Evolutionary conservation across 108 stramenopile species (phyloP).

Genomic region (Skeletonema grethae): DNA sequence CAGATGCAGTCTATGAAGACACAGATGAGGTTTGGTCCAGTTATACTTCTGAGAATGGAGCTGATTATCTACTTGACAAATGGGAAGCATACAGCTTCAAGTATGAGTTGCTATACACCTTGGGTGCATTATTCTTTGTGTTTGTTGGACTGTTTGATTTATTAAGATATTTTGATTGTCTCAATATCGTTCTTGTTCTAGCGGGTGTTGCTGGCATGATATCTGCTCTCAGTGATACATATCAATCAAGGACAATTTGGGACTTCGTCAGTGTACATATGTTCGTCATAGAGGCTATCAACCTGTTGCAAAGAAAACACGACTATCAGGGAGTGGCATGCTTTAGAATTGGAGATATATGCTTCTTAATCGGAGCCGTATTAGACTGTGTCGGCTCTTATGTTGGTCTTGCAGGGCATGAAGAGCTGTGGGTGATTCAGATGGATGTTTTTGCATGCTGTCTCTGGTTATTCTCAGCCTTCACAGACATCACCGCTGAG

Average conservation of each 20-base stretch:
- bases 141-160: conserved; percentile 12
- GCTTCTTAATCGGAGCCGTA: conserved; percentile 7
- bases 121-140: conserved; percentile 14
- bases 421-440: conserved; percentile 1
- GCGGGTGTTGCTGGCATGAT: conserved; percentile 20
- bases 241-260: not conserved
- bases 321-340: not conserved
- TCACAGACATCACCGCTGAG: conserved; percentile 15
- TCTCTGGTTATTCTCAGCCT: conserved; percentile 12
- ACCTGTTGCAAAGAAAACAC: conserved; percentile 5
- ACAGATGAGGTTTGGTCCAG: conserved; percentile 4
- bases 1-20: conserved; percentile 11
- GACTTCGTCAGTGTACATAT: conserved; percentile 17
- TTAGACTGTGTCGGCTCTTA: conserved; percentile 14
- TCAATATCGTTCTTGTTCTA: conserved; percentile 16
- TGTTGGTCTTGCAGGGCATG: not conserved
- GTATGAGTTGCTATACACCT: not conserved
- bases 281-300: conserved; percentile 9
- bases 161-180: conserved; percentile 4
- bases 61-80: not conserved
- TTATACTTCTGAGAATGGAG: not conserved
- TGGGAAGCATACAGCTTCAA: not conserved
- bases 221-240: not conserved
- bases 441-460: conserved; percentile 9
- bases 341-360: conserved; percentile 6